These are phyloP conservation scores for Polymyxa betae DNA, from an alignment of 208 protist species.

Conservation along the genomic window DNA sequence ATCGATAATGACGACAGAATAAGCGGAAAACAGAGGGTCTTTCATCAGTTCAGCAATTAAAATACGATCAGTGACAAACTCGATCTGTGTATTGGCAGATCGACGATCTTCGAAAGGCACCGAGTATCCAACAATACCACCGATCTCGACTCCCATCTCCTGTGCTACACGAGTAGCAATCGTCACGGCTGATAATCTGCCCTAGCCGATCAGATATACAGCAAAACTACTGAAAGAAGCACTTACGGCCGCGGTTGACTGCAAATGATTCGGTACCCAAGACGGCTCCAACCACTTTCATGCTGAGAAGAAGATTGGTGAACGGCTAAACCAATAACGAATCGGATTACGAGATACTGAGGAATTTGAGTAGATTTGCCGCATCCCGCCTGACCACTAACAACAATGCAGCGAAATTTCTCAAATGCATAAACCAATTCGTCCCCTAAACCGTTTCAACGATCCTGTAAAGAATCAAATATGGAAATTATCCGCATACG, in stretches of 20 bases:
- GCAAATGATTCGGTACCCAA: constrained; percentile 30
- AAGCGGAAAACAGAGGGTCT: constrained; percentile 75
- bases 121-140: constrained; percentile 66
- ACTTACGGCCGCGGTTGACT: constrained; percentile 17
- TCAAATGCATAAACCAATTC: constrained; percentile 30
- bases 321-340: not conserved
- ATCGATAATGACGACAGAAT: constrained; percentile 73
- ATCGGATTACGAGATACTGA: constrained; percentile 70
- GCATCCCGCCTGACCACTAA: constrained; percentile 74
- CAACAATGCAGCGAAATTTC: constrained; percentile 58
- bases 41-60: constrained; percentile 79
- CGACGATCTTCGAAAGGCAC: constrained; percentile 68
- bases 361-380: constrained; percentile 79
- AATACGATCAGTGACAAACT: constrained; percentile 84
- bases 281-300: not conserved
- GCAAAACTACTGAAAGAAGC: not conserved
- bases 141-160: constrained; percentile 58
- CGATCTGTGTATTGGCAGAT: constrained; percentile 69
- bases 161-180: constrained; percentile 52
- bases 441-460: not conserved
- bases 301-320: not conserved
- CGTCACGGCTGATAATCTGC: constrained; percentile 8
- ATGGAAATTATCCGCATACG: not conserved
- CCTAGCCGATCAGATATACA: not conserved
- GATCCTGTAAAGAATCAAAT: not conserved